Base-by-base conservation (phyloP, 2,329 filamentous ascomycete species). In the Aspergillus pseudoglaucus region DNA sequence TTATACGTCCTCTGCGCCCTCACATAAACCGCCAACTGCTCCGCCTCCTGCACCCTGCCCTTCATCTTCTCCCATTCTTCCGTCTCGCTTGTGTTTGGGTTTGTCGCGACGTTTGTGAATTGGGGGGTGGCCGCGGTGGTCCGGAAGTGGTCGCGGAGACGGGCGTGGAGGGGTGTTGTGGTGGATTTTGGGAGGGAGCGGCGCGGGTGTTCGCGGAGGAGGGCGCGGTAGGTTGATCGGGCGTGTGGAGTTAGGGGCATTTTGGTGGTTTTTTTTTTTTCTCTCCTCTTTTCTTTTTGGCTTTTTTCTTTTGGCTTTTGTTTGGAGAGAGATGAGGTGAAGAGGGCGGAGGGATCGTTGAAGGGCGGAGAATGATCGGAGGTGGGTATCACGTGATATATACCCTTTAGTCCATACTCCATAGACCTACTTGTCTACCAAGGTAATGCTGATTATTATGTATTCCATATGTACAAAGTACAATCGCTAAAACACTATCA, bases 121-220 rank as follows among this genome's bases (percentile, higher is more conserved):
- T 51, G 52, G 41, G 51, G 52, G 51, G 27, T 59, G 18, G 61
- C 37, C n/a, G 67, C 59, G 42, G 47, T 32, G 60, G 56, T 64
- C 49, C 75, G 61, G 67, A 93, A 84, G 55, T 78, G 75, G 35
- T 75, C 67, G 61, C 86, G 87, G 55, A 94, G 79, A 45, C 81
- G 82, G 47, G 75, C 66, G 69, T 91, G 86, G 12, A 94, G 73
- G 2, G 83, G 80, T 8, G 42, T 35, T 2, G 88, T 85, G 35
- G 84, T 83, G 54, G 79, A 75, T 27, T 27, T 27, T 27, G 25
- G 25, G 59, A 81, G 67, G 2, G 79, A 75, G 5, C 84, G 84
- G 6, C 85, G 80, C 1, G 91, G 91, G 7, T 96, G 83, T 73
- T 96, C 90, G 68, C 91, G 89, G 47, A 97, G 82, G 63, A 96